Conservation (phyloP, 2,329 filamentous ascomycete genomes). For the Ascochyta clinopodiicola region DNA sequence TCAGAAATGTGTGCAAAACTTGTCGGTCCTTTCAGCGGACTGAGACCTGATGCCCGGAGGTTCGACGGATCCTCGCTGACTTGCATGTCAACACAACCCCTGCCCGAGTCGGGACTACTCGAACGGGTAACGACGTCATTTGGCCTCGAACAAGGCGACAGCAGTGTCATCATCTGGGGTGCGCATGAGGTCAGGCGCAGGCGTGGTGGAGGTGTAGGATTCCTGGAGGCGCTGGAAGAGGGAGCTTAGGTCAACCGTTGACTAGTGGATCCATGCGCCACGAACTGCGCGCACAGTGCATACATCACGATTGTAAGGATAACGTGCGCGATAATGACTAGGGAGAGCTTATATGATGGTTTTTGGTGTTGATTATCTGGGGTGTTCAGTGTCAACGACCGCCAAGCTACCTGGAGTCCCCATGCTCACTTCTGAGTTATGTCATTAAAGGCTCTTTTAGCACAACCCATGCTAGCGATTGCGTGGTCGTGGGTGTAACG, state of each 20-base stretch:
- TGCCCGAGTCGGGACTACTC: slow-evolving; percentile 2
- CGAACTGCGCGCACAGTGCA: not conserved
- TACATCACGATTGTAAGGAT: not conserved
- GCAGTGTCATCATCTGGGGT: slow-evolving; percentile 2
- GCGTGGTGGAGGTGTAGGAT: not conserved
- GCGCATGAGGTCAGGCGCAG: slow-evolving; percentile 1
- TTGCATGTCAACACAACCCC: not conserved
- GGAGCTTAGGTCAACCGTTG: not conserved
- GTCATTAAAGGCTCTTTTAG: not conserved
- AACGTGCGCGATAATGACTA: not conserved
- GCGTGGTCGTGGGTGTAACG: not conserved
- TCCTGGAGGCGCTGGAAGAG: not conserved
- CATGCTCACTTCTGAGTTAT: not conserved
- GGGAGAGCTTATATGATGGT: not conserved
- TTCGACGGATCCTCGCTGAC: slow-evolving; percentile 3
- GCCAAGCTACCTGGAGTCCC: not conserved
- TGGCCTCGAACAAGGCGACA: not conserved
- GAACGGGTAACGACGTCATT: slow-evolving; percentile 2
- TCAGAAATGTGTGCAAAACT: not conserved
- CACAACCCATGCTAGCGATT: not conserved
- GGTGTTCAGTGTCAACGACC: not conserved
- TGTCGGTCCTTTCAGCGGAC: not conserved
- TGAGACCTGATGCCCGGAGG: not conserved
- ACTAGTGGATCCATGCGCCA: slow-evolving; percentile 4
- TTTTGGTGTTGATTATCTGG: not conserved